Evolutionary conservation across 352 stramenopile genomes (phyloP), one percentile per base, ranked within the genome.

Genomic region (Phytophthora pisi): DNA sequence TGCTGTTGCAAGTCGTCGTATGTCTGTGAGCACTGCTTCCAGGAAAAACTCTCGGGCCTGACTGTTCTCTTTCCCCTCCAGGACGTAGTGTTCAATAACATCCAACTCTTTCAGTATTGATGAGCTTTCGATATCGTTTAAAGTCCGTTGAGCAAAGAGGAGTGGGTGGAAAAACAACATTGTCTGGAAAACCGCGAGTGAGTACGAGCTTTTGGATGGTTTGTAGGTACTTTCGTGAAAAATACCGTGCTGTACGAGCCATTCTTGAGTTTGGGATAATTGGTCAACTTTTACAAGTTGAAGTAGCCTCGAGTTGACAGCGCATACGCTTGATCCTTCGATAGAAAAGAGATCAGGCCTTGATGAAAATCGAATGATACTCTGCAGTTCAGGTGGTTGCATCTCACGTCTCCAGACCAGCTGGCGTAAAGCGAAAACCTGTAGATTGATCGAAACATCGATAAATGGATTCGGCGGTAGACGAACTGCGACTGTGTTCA

Each of bases 401-500:
- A 75, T n/a, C 30, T 62, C 45, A 2, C 58, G 10, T 0, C 40
- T 64, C 74, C 70, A 78, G 45, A 81, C 50, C 30, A 75, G 56
- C 3, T 83, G 72, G 4, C 72, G 67, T 38, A 75, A 10, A 4
- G 77, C 78, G 51, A 85, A 88, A 11, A 65, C 68, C 18, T 81
- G 74, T 3, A 88, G 11, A 11, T 78, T 53, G 1, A 16, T 54
- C 1, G 78, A 80, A 24, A 89, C 58, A 6, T 72, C 54, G 30
- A 86, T 58, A 45, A 85, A 88, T 9, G 81, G 78, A 24, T 89
- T 88, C 28, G 81, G 77, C 2, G 79, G 74, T 26, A 88, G 69
- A 6, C 62, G 50, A 36, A 70, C 60, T 10, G 70, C 70, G 4
- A 89, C 70, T 20, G 75, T 78, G 28, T 77, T 81, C 64, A 83